Percentiles rank a stretch among this genome's conserved stretches.
These are phyloP conservation scores for Wakefieldia striispora DNA, from an alignment of 768 basidiomycete genomes.

Conservation along the genomic window DNA sequence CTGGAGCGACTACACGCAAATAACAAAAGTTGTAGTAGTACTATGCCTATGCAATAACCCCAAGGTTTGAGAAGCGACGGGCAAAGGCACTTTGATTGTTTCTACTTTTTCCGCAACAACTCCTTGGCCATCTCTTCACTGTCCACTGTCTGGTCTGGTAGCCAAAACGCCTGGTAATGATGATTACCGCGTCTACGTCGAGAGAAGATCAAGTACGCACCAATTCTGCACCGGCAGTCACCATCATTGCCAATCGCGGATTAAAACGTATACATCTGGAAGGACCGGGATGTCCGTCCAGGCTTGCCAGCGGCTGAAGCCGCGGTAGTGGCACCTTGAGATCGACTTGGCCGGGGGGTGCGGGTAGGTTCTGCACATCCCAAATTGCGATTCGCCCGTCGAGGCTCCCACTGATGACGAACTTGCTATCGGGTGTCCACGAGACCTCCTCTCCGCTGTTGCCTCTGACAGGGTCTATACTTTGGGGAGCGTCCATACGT, in stretches of 20 bases:
- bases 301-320: conserved; percentile 45
- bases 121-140: conserved; percentile 70
- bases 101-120: conserved; percentile 54
- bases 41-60: neutral
- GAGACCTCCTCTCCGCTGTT: conserved; percentile 90
- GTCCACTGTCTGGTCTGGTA: conserved; percentile 66
- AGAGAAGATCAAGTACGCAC: conserved; percentile 42
- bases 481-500: conserved; percentile 43
- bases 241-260: conserved; percentile 86
- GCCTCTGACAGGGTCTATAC: conserved; percentile 70
- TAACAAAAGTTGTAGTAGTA: neutral
- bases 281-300: conserved; percentile 84
- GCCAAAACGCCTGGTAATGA: conserved; percentile 54
- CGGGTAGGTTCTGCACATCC: conserved; percentile 72
- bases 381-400: conserved; percentile 86
- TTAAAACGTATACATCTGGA: conserved; percentile 88
- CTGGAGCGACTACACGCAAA: neutral
- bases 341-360: conserved; percentile 51
- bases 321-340: conserved; percentile 50
- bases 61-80: neutral
- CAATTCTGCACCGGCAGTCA: conserved; percentile 78
- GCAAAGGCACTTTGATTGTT: neutral
- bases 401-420: conserved; percentile 77
- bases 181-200: conserved; percentile 6
- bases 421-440: conserved; percentile 96